Percentiles rank a stretch among this genome's conserved stretches.
These are phyloP conservation scores for Penicillium psychrofluorescens DNA, from an alignment of 495 filamentous ascomycete genomes.

Conservation along the genomic window DNA sequence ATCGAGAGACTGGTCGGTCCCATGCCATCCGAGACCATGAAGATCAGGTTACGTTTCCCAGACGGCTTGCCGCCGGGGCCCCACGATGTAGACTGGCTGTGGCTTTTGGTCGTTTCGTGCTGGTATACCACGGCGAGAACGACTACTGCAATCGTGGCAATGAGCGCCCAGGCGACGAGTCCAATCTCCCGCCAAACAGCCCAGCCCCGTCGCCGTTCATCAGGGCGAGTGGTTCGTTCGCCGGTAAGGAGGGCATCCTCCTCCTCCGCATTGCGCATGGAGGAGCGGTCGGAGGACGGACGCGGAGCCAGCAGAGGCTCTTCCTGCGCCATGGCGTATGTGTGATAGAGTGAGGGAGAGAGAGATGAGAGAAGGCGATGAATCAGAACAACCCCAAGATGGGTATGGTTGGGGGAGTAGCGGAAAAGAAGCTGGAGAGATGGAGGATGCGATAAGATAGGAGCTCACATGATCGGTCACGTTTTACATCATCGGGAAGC, in stretches of 20 bases:
- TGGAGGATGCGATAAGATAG: neutral
- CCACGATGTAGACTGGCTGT: conserved; percentile 18
- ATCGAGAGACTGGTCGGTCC: conserved; percentile 82
- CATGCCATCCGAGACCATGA: conserved; percentile 99
- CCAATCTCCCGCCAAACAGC: conserved; percentile 60
- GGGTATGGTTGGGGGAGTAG: conserved; percentile 1
- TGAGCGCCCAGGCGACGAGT: conserved; percentile 76
- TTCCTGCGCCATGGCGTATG: conserved; percentile 31
- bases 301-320: conserved; percentile 39
- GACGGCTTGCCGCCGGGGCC: conserved; percentile 40
- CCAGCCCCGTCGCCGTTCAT: conserved; percentile 31
- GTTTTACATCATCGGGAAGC: neutral
- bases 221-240: conserved; percentile 27
- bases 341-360: neutral
- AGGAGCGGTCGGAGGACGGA: conserved; percentile 37
- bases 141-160: conserved; percentile 76
- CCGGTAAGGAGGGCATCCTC: conserved; percentile 62
- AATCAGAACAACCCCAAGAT: neutral
- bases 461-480: neutral
- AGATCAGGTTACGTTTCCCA: conserved; percentile 89
- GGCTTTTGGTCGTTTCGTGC: conserved; percentile 44
- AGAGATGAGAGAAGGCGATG: too few species aligned
- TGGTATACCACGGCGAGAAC: conserved; percentile 69
- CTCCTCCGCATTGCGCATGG: conserved; percentile 45
- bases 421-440: neutral